These are phyloP conservation scores for Sclerospora graminicola DNA, from an alignment of 352 stramenopile genomes.

Conservation along the genomic window DNA sequence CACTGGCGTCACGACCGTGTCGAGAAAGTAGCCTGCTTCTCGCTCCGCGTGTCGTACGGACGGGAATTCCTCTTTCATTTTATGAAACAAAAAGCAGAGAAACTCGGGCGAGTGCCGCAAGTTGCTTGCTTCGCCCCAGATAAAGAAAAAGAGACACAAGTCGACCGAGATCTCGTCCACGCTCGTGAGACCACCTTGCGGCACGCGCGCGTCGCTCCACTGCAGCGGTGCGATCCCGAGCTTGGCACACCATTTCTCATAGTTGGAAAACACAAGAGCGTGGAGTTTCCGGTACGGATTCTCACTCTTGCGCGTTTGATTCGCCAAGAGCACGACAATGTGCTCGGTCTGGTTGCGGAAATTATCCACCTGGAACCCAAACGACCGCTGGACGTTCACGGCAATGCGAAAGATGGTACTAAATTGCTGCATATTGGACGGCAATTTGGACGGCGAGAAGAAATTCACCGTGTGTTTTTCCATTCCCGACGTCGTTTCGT, in stretches of 20 bases:
- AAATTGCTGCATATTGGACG: slow-evolving; percentile 79
- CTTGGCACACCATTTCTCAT: slow-evolving; percentile 84
- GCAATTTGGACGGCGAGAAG: slow-evolving; percentile 59
- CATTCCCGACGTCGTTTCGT: slow-evolving; percentile 7
- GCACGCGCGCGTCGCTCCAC: slow-evolving; percentile 49
- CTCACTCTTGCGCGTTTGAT: slow-evolving; percentile 68
- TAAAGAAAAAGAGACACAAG: slow-evolving; percentile 94
- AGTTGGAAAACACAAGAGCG: slow-evolving; percentile 80
- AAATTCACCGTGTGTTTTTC: slow-evolving; percentile 65
- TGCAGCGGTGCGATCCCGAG: slow-evolving; percentile 59
- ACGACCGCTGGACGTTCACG: slow-evolving; percentile 78
- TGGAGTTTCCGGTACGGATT: slow-evolving; percentile 83
- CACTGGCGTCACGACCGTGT: slow-evolving; percentile 95
- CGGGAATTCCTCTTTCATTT: slow-evolving; percentile 83
- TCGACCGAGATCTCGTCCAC: slow-evolving; percentile 83
- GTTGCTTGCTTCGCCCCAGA: slow-evolving; percentile 98
- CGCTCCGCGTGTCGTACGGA: slow-evolving; percentile 53
- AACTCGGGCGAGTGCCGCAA: slow-evolving; percentile 96
- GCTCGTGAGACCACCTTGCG: slow-evolving; percentile 79
- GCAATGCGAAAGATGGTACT: slow-evolving; percentile 73
- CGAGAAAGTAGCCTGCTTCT: slow-evolving; percentile 94
- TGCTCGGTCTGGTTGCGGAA: slow-evolving; percentile 97
- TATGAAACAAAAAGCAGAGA: slow-evolving; percentile 98
- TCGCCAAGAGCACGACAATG: slow-evolving; percentile 92
- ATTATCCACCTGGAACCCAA: slow-evolving; percentile 77